Evolutionary conservation across 495 filamentous ascomycete species (phyloP).

Genomic region (Chaetomium fimeti): DNA sequence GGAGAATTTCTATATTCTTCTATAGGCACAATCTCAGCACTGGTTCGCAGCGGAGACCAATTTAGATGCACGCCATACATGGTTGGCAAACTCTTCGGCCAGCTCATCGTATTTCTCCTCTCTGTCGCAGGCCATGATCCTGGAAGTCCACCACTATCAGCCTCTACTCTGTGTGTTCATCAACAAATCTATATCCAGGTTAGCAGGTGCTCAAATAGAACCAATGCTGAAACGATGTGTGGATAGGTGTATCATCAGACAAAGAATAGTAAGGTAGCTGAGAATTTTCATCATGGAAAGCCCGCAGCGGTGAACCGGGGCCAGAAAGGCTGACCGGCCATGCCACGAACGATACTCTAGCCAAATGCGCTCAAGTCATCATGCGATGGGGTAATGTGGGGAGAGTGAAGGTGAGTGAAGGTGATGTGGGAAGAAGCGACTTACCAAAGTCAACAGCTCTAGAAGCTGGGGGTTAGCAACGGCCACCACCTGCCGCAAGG

Average conservation of each 20-base stretch:
- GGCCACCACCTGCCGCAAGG: not conserved
- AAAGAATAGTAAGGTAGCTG: conserved; percentile 88
- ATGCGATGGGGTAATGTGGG: conserved; percentile 45
- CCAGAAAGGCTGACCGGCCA: conserved; percentile 43
- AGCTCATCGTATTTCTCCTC: conserved; percentile 78
- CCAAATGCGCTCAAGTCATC: conserved; percentile 99
- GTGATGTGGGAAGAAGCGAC: conserved; percentile 11
- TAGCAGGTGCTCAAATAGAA: conserved; percentile 20
- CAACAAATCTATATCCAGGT: conserved; percentile 21
- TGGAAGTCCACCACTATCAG: conserved; percentile 41
- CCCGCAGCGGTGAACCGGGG: conserved; percentile 29
- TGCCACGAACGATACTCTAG: conserved; percentile 78
- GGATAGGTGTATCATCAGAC: conserved; percentile 61
- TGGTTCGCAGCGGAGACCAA: conserved; percentile 37
- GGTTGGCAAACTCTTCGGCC: conserved; percentile 71
- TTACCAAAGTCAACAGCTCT: conserved; percentile 27
- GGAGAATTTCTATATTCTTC: conserved; percentile 72
- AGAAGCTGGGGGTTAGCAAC: conserved; percentile 25
- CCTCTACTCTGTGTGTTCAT: conserved; percentile 16
- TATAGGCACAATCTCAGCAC: conserved; percentile 59
- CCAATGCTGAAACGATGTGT: conserved; percentile 17
- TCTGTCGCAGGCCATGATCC: conserved; percentile 91
- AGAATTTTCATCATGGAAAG: conserved; percentile 94
- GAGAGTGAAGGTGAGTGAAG: not conserved
- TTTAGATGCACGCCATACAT: conserved; percentile 48